phyloP scores from a whole-genome alignment of 2,329 filamentous ascomycete species.

The Neophaeococcomyces aloes region DNA sequence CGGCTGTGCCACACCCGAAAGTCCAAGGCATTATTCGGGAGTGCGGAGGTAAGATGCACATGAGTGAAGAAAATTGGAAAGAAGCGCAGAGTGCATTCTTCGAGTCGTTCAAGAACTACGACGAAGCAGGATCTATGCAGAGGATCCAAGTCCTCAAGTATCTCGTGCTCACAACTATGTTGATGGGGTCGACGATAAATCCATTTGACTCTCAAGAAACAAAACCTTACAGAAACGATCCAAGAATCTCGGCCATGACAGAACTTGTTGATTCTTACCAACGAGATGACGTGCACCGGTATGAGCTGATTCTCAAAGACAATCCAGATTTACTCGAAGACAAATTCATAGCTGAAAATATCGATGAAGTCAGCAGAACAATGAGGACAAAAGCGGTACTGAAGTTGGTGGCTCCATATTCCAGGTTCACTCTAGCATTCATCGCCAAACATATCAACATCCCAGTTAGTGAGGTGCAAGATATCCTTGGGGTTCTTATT shows the following conservation, averaged over 20 bases:
- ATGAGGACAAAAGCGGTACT: conserved; percentile 94
- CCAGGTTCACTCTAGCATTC: conserved; percentile 76
- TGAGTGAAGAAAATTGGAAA: conserved; percentile 99
- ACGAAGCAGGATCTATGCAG: conserved; percentile 91
- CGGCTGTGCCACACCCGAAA: conserved; percentile 95
- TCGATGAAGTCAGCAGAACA: conserved; percentile 95
- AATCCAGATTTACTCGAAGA: conserved; percentile 86
- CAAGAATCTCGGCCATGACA: conserved; percentile 92
- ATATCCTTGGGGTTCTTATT: conserved; percentile 91
- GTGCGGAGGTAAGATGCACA: conserved; percentile 99
- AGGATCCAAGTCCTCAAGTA: conserved; percentile 97
- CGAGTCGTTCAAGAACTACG: conserved; percentile 97
- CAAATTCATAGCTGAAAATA: conserved; percentile 96
- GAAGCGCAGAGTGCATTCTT: conserved; percentile 96
- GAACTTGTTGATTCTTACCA: conserved; percentile 95
- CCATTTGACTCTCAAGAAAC: conserved; percentile 98
- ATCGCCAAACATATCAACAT: conserved; percentile 84
- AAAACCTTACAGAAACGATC: conserved; percentile 93
- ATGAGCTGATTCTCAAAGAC: conserved; percentile 75
- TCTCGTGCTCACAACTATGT: conserved; percentile 88
- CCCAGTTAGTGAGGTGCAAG: conserved; percentile 73
- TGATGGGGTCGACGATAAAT: conserved; percentile 97
- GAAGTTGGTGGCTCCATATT: conserved; percentile 90
- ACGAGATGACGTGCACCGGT: conserved; percentile 82
- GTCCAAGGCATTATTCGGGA: conserved; percentile 99